Evolutionary conservation across 257 asterid species (phyloP), one percentile per base, ranked within the genome.

Genomic region (Primulina eburnea): DNA sequence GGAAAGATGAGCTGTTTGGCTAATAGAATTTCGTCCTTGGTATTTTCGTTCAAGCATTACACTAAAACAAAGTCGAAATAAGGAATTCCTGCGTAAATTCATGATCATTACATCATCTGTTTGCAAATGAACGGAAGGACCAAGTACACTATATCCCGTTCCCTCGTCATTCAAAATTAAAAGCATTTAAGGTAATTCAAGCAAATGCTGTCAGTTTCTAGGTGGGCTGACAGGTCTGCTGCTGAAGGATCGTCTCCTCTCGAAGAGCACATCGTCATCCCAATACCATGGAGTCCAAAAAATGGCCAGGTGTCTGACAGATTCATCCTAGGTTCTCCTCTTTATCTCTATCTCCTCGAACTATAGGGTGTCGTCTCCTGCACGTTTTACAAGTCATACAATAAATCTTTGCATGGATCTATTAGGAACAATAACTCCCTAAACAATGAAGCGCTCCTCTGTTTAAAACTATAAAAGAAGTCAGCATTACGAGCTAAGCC

Each of bases 341-440:
- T 64, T 69, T 55, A 38, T 28, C 32, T 55, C 28, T 37, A 61
- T 69, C 81, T 69, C 70, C 47, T 81, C 85, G 75, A 56, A 82
- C 82, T 50, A 75, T 75, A 61, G 85, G 85, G 67, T 75, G 83
- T 57, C 85, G 78, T 62, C 85, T 78, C 85, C 79, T 78, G 76
- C 71, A 72, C 50, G 35, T 21, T 8, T 8, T 55, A 32, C 67
- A 62, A 63, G 62, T 32, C 56, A 38, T 26, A 68, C 63, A 73
- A 67, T 5, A 33, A 30, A 14, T 50, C 2, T 50, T 47, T 50
- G 17, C 20, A 17, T 50, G 57, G 57, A 16, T 50, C 21, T 50
- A 43, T 16, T 50, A 16, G 57, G 21, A 50, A 50, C 21, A 50
- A 12, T 14, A 14, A 50, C 3, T 14, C 57, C 57, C 8, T 4